Percentiles rank a stretch among this genome's conserved stretches.
phyloP scores from a whole-genome alignment of 1,284 basidiomycete genomes.

The Trichosporon sp. region DNA sequence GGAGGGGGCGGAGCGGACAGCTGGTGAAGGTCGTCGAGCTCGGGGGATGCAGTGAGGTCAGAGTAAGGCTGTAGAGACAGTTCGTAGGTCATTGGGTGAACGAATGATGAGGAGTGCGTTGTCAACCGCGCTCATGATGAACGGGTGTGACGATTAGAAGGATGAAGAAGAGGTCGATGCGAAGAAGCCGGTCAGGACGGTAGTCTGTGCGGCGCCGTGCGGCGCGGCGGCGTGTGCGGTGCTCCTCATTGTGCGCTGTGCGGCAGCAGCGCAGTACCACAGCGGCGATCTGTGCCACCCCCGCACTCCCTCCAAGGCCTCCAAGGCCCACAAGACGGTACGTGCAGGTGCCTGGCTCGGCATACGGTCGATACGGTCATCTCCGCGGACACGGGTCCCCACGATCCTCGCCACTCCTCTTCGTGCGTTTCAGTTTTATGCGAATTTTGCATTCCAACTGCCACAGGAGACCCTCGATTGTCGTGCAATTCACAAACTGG shows the following conservation, averaged over 20 bases:
- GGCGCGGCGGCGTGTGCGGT: background rate
- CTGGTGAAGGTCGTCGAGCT: background rate
- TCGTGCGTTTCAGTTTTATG: too few relatives aligned
- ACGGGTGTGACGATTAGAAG: background rate
- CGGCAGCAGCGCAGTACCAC: background rate
- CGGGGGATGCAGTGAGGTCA: too few relatives aligned
- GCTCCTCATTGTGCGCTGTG: background rate
- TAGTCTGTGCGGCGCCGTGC: background rate
- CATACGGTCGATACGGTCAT: background rate
- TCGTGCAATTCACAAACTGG: too few relatives aligned
- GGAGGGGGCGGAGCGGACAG: background rate
- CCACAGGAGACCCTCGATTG: too few relatives aligned
- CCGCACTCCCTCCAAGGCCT: background rate
- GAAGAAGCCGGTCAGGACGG: background rate
- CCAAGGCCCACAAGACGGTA: background rate
- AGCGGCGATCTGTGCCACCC: background rate
- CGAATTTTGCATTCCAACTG: too few relatives aligned
- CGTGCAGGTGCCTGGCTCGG: background rate
- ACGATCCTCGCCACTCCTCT: too few relatives aligned
- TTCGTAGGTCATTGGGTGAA: background rate
- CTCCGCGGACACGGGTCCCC: too few relatives aligned
- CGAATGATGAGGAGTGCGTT: background rate
- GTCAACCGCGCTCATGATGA: background rate
- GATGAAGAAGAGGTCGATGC: background rate
- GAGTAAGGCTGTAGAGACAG: background rate